Percentiles rank a stretch among this genome's conserved stretches.
Conservation (phyloP, 176 grass and related monocot species). For the Musa beccarii region DNA sequence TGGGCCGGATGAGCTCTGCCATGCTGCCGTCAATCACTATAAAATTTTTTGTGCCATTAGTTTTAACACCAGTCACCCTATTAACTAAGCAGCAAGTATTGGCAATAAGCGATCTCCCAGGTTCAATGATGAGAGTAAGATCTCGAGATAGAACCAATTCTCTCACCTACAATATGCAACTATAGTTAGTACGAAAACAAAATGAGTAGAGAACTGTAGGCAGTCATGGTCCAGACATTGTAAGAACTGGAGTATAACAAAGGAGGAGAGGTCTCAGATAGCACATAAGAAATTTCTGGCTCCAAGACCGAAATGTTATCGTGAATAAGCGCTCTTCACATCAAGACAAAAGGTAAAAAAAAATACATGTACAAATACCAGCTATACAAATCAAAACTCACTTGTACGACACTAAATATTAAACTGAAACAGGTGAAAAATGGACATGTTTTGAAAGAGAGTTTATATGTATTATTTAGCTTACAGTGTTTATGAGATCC, state of each 20-base stretch:
- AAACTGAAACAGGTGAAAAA: conserved; percentile 12
- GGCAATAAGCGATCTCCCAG: conserved; percentile 89
- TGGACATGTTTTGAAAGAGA: conserved; percentile 5
- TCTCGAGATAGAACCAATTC: conserved; percentile 74
- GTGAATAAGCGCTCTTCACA: neutral
- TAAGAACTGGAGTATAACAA: neutral
- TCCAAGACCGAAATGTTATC: neutral
- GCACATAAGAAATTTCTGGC: neutral
- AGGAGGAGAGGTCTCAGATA: neutral
- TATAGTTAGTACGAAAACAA: neutral
- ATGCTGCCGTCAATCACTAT: conserved; percentile 94
- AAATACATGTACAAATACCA: neutral
- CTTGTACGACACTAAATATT: neutral
- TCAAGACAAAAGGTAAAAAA: neutral
- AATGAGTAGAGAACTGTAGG: neutral
- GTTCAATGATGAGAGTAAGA: conserved; percentile 93
- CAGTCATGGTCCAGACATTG: neutral
- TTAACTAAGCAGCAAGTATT: conserved; percentile 93
- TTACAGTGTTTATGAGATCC: conserved; percentile 95
- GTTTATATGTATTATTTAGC: neutral
- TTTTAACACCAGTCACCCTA: conserved; percentile 88
- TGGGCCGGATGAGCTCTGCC: conserved; percentile 98
- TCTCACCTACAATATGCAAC: conserved; percentile 46
- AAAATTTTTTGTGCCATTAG: conserved; percentile 93
- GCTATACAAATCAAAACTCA: neutral